Base-by-base conservation (phyloP, 225 moss, liverwort and hornwort genomes). In the Pleurozium schreberi region DNA sequence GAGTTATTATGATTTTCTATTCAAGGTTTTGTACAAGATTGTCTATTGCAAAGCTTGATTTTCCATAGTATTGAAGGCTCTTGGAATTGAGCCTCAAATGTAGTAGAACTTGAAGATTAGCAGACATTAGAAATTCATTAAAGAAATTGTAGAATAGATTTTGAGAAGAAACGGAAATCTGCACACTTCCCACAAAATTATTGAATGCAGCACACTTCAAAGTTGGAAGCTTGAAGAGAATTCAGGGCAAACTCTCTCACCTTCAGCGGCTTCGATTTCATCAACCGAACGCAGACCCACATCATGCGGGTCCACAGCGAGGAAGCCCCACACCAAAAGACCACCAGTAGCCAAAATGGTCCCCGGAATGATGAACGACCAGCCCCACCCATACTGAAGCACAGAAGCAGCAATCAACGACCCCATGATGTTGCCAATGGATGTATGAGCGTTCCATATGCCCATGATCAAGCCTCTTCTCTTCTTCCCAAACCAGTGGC, bases 371-470 rank as follows among this genome's bases (percentile, higher is more conserved):
- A 98, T 81, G 88, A 98, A 98, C 9, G 95, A 92, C 98, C 97
- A 98, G 8, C 97, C 98, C 98, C 98, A 98, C 10, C 98, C 98
- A 14, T 90, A 95, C 63, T 88, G 87, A 3, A 98, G 92, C 60
- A 89, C 91, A 16, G 86, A 89, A 52, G 98, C 94, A 5, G 98
- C 97, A 50, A 98, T 90, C 15, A 98, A 85, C 13, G 97, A 95
- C 19, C 98, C 98, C 8, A 93, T 4, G 71, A 98, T 98, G 43
- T 98, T 98, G 1, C 98, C 98, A 12, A 96, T 79, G 6, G 97
- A 97, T 4, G 98, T 98, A 58, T 98, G 97, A 25, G 97, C 98
- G 86, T 98, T 98, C 98, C 98, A 98, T 21, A 97, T 47, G 13
- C 98, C 98, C 98, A 98, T 97, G 40, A 98, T 97, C 60, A 98